phyloP scores from a whole-genome alignment of 1,284 basidiomycete species.

The Laetiporus sulphureus region DNA sequence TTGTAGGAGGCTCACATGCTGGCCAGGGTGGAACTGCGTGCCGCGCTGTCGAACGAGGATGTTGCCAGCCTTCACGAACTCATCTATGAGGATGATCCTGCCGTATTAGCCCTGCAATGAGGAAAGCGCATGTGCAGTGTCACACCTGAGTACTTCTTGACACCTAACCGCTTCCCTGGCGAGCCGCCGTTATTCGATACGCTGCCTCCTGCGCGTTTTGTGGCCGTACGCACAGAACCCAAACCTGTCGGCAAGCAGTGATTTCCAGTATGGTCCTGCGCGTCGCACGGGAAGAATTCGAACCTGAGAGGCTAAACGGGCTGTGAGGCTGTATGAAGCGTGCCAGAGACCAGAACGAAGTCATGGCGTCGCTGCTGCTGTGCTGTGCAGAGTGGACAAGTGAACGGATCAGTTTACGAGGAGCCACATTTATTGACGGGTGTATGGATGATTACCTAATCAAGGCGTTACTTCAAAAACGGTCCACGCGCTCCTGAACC shows the following conservation, averaged over 20 bases:
- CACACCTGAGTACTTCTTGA: conserved; percentile 91
- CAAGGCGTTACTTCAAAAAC: too few species aligned
- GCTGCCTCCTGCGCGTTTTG: conserved; percentile 90
- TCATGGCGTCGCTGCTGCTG: too few species aligned
- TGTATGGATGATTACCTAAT: too few species aligned
- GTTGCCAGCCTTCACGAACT: conserved; percentile 86
- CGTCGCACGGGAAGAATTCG: background rate
- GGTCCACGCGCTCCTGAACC: too few species aligned
- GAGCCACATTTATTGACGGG: too few species aligned
- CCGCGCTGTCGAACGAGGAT: conserved; percentile 93
- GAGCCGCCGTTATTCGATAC: conserved; percentile 89
- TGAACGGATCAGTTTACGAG: too few species aligned
- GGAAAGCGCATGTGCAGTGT: background rate
- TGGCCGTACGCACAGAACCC: conserved; percentile 83
- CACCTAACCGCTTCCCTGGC: conserved; percentile 83
- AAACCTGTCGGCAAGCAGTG: conserved; percentile 16
- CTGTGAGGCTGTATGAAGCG: conserved; percentile 40
- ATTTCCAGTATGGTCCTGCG: background rate
- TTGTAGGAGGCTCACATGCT: conserved; percentile 56
- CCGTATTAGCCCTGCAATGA: background rate
- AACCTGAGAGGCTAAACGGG: background rate
- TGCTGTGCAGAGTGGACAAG: too few species aligned
- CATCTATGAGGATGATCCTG: conserved; percentile 42
- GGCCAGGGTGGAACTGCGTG: conserved; percentile 84
- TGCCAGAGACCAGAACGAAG: conserved; percentile 33